These are phyloP conservation scores for Leonotis leonurus DNA, from an alignment of 257 asterid genomes.

Conservation along the genomic window DNA sequence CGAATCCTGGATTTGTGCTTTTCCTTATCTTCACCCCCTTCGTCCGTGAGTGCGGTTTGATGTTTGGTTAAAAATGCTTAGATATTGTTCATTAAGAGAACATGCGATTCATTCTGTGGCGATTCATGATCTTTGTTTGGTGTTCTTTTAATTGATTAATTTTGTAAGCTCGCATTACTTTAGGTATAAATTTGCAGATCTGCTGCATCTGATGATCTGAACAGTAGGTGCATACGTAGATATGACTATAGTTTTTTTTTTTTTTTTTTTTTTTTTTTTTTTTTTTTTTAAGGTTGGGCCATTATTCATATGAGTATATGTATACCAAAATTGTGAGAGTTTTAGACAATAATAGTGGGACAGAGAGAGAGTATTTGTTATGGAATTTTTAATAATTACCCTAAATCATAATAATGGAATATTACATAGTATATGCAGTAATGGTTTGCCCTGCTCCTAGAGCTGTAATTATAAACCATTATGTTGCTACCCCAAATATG, in stretches of 20 bases:
- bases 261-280: no score
- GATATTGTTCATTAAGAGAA: neutral
- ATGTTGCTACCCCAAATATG: neutral
- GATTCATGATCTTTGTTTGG: neutral
- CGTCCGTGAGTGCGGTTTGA: constrained; percentile 43
- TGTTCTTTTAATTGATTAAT: neutral
- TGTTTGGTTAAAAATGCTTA: neutral
- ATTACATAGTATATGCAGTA: neutral
- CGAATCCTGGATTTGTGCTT: constrained; percentile 57
- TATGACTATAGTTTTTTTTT: no score
- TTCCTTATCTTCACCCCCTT: constrained; percentile 82
- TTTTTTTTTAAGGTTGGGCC: no score
- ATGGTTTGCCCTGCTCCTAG: neutral
- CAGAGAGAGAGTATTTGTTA: no score
- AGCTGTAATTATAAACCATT: neutral
- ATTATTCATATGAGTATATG: no score
- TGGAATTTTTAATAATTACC: no score
- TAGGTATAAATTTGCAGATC: constrained; percentile 4
- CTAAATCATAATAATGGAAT: no score
- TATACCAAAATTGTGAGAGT: no score
- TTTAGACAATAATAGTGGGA: no score
- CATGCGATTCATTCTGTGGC: neutral
- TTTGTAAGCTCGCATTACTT: neutral
- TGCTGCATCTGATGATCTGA: no score
- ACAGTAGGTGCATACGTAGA: neutral